phyloP scores from a whole-genome alignment of 371 early-diverging fungal genomes.

The Rhizoclosmatium hyalinum region DNA sequence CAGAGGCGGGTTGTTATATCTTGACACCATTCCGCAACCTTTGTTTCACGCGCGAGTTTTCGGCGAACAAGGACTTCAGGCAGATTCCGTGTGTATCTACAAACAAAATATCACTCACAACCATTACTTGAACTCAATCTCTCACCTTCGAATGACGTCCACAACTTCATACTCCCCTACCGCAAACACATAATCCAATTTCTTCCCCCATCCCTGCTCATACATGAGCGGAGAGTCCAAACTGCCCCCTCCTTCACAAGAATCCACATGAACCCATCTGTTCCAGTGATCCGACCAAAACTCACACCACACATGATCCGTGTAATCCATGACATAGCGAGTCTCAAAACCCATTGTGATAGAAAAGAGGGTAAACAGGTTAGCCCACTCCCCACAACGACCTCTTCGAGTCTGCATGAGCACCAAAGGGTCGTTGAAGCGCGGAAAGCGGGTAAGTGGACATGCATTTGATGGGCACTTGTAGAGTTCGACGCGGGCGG shows the following conservation, averaged over 20 bases:
- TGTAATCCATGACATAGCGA: conserved; percentile 62
- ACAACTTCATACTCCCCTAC: conserved; percentile 58
- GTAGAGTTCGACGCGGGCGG: conserved; percentile 67
- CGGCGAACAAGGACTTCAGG: conserved; percentile 48
- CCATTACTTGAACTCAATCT: background rate
- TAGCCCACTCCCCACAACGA: conserved; percentile 84
- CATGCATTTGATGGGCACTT: conserved; percentile 54
- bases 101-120: too few relatives aligned
- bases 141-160: conserved; percentile 72
- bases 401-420: conserved; percentile 14
- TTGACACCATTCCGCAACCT: conserved; percentile 46
- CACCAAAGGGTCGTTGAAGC: conserved; percentile 56
- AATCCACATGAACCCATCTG: conserved; percentile 75
- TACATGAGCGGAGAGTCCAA: conserved; percentile 63
- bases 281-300: conserved; percentile 62
- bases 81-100: background rate
- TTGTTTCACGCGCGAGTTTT: conserved; percentile 56
- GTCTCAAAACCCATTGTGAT: conserved; percentile 71
- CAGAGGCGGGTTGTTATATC: conserved; percentile 14
- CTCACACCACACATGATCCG: conserved; percentile 76
- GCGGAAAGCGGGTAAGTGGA: conserved; percentile 67
- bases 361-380: conserved; percentile 72
- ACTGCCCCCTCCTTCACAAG: conserved; percentile 63
- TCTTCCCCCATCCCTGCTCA: conserved; percentile 77
- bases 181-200: conserved; percentile 67